Base-by-base conservation (phyloP, 2,329 filamentous ascomycete species). In the Talaromyces pinophilus region DNA sequence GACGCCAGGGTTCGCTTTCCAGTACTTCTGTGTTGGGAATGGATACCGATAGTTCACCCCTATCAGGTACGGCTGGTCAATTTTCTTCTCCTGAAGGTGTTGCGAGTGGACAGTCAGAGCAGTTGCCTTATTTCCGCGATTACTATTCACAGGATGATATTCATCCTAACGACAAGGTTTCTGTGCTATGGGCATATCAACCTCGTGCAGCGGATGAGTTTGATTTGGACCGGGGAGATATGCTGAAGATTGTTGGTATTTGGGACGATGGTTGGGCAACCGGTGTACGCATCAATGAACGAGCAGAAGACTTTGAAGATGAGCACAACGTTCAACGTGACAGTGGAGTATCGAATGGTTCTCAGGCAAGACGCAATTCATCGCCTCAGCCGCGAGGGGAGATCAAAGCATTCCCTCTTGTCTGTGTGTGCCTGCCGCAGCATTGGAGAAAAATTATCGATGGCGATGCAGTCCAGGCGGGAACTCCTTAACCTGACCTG, bases 231-330 rank as follows among this genome's bases (percentile, higher is more conserved):
- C 88, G 95, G 67, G 95, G 95, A 63, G 95, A 99, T 76, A 97
- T 99, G 93, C 86, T 99, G 74, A 98, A 97, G 81, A 90, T 99
- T 15, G 90, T 98, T 38, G 95, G 95, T 69, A 99, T 99, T 71
- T 99, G 95, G 95, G 95, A 99, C 74, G 95, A 99, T 77, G 95
- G 95, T 57, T 99, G 95, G 95, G 95, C 95, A 11, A 99, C 95
- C 1, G 95, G 95, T 72, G 86, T 97, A 64, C 85, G 96, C 75
- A 82, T 96, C 65, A 85, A 90, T 63, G 92, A 96, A 72, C 86
- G 88, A 64, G 93, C 93, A 2, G 94, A 98, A 68, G 92, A 97
- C 70, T 97, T 92, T 88, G 92, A 96, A 72, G 85, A 86, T 52
- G 86, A 90, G 69, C 87, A 88, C 72, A 89, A 91, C 73, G 82